Evolutionary conservation across 805 yeast species (phyloP), one percentile per base, ranked within the genome.

Genomic region (Candida boidinii): DNA sequence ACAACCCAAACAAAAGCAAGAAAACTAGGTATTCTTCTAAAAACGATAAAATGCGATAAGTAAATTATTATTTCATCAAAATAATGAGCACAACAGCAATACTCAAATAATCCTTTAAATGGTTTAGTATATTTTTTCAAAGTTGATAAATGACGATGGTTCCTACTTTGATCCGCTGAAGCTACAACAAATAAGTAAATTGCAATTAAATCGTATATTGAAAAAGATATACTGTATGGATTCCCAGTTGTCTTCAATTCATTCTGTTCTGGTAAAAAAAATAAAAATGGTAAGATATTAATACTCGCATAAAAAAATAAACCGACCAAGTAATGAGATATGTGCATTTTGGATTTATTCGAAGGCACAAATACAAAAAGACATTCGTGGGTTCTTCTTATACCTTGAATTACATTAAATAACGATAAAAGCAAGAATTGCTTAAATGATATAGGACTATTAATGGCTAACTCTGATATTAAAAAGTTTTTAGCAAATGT

Each of bases 241-340:
- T 27, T 23, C 16, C 13, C 22, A 14, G 1, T 22, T 20, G 5
- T 17, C 11, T 22, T 21, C 16, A 15, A 15, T n/a, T 20, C 31
- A 22, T 13, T 17, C 12, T 16, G 30, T 20, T 20, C 30, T 4
- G 39, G 23, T 19, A 37, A 16, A 17, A 64, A 41, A 19, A 34
- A 31, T 14, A 46, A 31, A 5, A 41, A 28, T 1, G 58, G 57
- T 15, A 45, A 65, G 7, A 66, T 18, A 34, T 73, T 65, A 8
- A 77, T 56, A 1, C 68, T 50, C 0, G 70, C 34, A 41, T 82
- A 82, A 45, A 74, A 80, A 43, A 64, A 60, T 4, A 79, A 22
- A 0, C 92, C 94, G 4, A 70, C 79, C 1, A 75, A 31, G 44
- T 80, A 82, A 53, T 82, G 92, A 1, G 73, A 60, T 23, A 79